Base-by-base conservation (phyloP, 257 asterid species). In the Solanum pimpinellifolium region DNA sequence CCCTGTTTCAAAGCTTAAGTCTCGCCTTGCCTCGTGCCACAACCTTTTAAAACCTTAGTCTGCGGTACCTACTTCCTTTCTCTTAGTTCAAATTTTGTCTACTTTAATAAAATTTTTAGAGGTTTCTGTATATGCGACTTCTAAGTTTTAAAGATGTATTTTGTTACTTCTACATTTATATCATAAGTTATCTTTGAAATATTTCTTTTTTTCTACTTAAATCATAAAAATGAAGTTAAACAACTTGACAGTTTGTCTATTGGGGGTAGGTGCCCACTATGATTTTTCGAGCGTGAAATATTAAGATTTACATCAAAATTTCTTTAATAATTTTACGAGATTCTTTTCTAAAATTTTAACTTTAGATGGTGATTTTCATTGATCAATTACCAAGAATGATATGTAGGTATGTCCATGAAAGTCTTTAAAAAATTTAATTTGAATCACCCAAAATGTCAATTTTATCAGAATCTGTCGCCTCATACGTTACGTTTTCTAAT, bases 381-480 rank as follows among this genome's bases (percentile, higher is more conserved):
- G 66, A 59, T 59, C 66, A 20, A 20, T 59, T 59, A 59, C 66
- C 25, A 59, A 59, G 9, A 20, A 20, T 59, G 25, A 59, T 3
- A 20, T 20, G 2, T 8, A 59, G 66, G 25, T 59, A 20, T 25
- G 11, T 59, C 21, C 66, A 65, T 65, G 35, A 6, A 65, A n/a
- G 9, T 11, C 31, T 65, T 65, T 4, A 11, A 65, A 25, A n/a
- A 25, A 25, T 2, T 27, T 33, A 25, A 11, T 65, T 65, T 12
- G 18, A 25, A 11, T 25, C 11, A n/a, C 7, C 72, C 18, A 25
- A 65, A n/a, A n/a, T 11, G 35, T 25, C 99, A 62, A 97, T 94
- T 76, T 91, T 94, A 86, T 97, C 98, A 33, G 96, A 94, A 83
- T 97, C 93, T 88, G 93, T 91, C 65, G 98, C 96, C 93, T 95